phyloP scores from a whole-genome alignment of 2,329 filamentous ascomycete genomes.

The Penicillium sp. region DNA sequence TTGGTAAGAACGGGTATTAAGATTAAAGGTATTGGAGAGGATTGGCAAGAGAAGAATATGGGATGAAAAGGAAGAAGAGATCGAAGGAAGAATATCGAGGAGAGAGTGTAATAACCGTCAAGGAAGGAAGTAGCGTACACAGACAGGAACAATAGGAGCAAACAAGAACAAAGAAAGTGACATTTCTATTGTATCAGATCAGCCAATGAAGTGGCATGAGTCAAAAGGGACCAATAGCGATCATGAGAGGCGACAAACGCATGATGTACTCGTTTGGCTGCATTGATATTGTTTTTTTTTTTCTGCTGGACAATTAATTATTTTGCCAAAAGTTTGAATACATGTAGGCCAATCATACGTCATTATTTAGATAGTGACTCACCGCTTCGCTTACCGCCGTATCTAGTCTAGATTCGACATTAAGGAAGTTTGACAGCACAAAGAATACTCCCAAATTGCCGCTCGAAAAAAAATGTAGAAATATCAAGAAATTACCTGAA shows the following conservation, averaged over 20 bases:
- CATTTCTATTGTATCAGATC: neutral
- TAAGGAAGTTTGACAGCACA: neutral
- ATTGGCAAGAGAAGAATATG: neutral
- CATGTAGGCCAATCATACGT: neutral
- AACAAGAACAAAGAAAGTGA: neutral
- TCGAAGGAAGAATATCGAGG: neutral
- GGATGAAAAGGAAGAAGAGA: neutral
- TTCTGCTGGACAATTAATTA: neutral
- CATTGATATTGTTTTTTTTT: neutral
- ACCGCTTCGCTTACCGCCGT: neutral
- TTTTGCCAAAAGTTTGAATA: neutral
- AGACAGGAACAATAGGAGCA: neutral
- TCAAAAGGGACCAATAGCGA: neutral
- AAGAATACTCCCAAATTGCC: too few species aligned
- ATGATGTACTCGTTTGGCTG: neutral
- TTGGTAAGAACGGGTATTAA: neutral
- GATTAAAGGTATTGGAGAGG: neutral
- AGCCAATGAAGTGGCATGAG: neutral
- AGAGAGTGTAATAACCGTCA: neutral
- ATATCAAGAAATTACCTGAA: too few species aligned
- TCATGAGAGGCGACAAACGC: neutral
- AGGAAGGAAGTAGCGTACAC: neutral
- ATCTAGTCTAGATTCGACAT: neutral
- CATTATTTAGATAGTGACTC: rapidly evolving
- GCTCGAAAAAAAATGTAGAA: neutral